phyloP scores from a whole-genome alignment of 192 early-diverging fungal species.

The Dissophora ornata region DNA sequence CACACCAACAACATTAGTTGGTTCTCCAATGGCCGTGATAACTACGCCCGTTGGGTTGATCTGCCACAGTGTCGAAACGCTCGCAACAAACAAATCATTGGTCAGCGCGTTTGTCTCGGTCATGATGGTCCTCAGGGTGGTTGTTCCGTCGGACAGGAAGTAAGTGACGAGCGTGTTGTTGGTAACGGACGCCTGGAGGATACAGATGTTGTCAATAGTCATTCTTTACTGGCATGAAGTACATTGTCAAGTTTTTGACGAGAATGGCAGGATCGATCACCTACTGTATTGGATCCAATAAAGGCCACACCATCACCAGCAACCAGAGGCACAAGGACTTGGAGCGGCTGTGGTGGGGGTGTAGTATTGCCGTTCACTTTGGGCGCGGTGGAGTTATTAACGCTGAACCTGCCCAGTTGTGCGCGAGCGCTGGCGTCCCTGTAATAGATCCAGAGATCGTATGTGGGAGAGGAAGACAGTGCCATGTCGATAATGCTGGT shows the following conservation, averaged over 20 bases:
- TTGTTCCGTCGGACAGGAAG: background rate
- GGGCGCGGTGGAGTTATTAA: background rate
- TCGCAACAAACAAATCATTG: conserved; percentile 3
- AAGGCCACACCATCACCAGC: conserved; percentile 4
- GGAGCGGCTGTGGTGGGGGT: too few relatives aligned
- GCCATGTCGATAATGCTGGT: background rate
- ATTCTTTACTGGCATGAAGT: too few relatives aligned
- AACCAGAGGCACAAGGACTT: conserved; percentile 1
- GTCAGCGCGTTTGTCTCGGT: background rate
- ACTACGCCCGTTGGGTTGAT: background rate
- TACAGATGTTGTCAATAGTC: too few relatives aligned
- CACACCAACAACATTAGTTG: too few relatives aligned
- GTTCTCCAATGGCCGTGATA: background rate
- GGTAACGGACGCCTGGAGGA: too few relatives aligned
- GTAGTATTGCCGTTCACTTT: too few relatives aligned
- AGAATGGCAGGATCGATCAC: too few relatives aligned
- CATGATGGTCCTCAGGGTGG: background rate
- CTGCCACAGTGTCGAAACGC: background rate
- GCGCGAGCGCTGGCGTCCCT: background rate
- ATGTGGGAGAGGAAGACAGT: background rate
- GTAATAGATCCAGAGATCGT: conserved; percentile 12
- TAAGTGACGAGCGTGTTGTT: conserved; percentile 4
- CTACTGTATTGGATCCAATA: background rate
- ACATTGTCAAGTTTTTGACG: too few relatives aligned
- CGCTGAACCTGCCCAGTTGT: background rate